These are phyloP conservation scores for Parietaria judaica DNA, from an alignment of 306 rosid genomes.

Conservation along the genomic window DNA sequence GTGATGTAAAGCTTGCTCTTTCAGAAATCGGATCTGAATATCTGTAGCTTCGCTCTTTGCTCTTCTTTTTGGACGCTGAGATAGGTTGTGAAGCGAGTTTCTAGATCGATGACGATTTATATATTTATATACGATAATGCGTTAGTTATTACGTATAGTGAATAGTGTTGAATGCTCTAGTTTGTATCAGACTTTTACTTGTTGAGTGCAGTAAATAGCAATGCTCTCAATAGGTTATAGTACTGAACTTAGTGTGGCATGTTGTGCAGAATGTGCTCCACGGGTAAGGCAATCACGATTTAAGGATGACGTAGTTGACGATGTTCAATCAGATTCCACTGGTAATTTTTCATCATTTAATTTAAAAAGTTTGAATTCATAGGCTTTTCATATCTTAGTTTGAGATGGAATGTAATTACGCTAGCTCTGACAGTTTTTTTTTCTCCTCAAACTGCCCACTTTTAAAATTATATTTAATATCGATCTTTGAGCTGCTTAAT, in stretches of 20 bases:
- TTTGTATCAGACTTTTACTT: neutral
- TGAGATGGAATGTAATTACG: too few species aligned
- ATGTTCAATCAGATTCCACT: slow-evolving; percentile 18
- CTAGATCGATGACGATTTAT: too few species aligned
- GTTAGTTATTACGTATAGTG: neutral
- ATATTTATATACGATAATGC: too few species aligned
- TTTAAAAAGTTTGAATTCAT: neutral
- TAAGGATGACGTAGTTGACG: slow-evolving; percentile 25
- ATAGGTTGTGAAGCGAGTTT: too few species aligned
- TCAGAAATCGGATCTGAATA: too few species aligned
- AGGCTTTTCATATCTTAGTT: too few species aligned
- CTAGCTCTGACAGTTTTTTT: neutral
- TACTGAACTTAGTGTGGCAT: neutral
- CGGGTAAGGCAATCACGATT: slow-evolving; percentile 27
- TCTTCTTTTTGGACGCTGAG: too few species aligned
- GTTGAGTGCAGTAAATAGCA: neutral
- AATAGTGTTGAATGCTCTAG: neutral
- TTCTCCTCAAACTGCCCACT: neutral
- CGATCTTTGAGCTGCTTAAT: too few species aligned
- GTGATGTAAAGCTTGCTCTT: too few species aligned
- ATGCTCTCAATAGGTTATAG: slow-evolving; percentile 8
- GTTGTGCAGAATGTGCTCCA: slow-evolving; percentile 23
- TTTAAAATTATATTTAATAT: neutral
- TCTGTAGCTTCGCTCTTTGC: too few species aligned
- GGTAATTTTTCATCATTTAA: slow-evolving; percentile 22